Evolutionary conservation across 2,329 filamentous ascomycete genomes (phyloP).

Genomic region (Penicillium oxalicum): DNA sequence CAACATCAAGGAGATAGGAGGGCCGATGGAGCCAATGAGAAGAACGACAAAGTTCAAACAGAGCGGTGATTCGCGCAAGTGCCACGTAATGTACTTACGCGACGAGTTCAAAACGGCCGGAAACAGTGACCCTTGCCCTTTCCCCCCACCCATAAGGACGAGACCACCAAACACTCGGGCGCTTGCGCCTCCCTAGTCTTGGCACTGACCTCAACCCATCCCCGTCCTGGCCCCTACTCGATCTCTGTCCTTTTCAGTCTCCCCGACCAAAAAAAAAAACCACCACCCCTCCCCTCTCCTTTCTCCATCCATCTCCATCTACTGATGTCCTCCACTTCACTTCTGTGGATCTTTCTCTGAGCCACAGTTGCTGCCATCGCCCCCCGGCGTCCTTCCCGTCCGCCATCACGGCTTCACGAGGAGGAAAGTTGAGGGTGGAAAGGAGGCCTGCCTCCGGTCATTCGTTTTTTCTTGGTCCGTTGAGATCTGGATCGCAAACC

Average conservation of each 20-base stretch:
- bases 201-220: constrained; percentile 24
- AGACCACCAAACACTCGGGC: constrained; percentile 6
- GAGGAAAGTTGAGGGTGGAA: constrained; percentile 30
- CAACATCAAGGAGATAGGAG: too few relatives aligned
- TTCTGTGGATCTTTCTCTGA: constrained; percentile 22
- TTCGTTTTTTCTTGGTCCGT: constrained; percentile 29
- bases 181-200: constrained; percentile 35
- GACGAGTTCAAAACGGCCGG: not conserved
- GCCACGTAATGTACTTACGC: too few relatives aligned
- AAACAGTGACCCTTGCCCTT: not conserved
- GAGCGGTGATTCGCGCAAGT: too few relatives aligned
- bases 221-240: constrained; percentile 7
- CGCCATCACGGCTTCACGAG: constrained; percentile 26
- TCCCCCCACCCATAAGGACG: not conserved
- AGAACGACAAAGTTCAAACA: too few relatives aligned
- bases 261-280: constrained; percentile 6
- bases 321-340: constrained; percentile 28
- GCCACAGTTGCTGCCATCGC: constrained; percentile 23
- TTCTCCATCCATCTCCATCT: constrained; percentile 16
- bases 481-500: constrained; percentile 10
- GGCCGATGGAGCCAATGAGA: too few relatives aligned
- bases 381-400: constrained; percentile 24
- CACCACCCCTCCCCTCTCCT: constrained; percentile 23
- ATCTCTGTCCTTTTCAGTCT: constrained; percentile 12
- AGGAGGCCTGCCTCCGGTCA: constrained; percentile 41